Percentiles rank a stretch among this genome's conserved stretches.
Evolutionary conservation across 495 filamentous ascomycete genomes (phyloP).

Genomic region (Haplographium delicatum): DNA sequence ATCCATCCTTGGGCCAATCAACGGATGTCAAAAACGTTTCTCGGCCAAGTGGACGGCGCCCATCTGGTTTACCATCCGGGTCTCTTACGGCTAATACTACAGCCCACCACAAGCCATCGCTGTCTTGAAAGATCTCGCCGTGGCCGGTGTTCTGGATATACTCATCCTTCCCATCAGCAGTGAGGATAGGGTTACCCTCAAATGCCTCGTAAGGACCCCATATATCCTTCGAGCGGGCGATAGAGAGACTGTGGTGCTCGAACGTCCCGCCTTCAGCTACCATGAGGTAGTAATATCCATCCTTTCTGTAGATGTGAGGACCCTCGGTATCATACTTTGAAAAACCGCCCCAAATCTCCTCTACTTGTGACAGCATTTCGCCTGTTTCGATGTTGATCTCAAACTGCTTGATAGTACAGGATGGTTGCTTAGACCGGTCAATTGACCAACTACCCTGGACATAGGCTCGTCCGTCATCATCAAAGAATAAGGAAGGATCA

Average conservation of each 20-base stretch:
- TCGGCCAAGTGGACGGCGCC: conserved; percentile 22
- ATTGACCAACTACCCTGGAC: conserved; percentile 31
- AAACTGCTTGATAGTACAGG: conserved; percentile 32
- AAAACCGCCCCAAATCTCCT: conserved; percentile 50
- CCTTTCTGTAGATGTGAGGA: conserved; percentile 59
- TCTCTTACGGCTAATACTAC: conserved; percentile 23
- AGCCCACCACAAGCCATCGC: conserved; percentile 39
- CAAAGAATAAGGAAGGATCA: conserved; percentile 45
- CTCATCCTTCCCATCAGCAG: conserved; percentile 30
- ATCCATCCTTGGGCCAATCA: conserved; percentile 19
- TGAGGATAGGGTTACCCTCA: conserved; percentile 47
- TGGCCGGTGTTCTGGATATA: conserved; percentile 37
- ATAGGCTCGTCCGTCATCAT: conserved; percentile 43
- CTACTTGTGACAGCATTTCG: conserved; percentile 27
- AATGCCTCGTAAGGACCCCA: conserved; percentile 51
- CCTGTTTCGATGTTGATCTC: conserved; percentile 43
- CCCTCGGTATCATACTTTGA: conserved; percentile 51
- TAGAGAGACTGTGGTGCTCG: conserved; percentile 48
- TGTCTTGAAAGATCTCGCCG: conserved; percentile 42
- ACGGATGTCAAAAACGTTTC: conserved; percentile 24
- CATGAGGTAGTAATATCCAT: conserved; percentile 62
- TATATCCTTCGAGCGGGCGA: conserved; percentile 40
- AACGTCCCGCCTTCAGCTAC: conserved; percentile 62
- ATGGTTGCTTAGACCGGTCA: conserved; percentile 24
- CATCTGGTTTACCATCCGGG: conserved; percentile 1